A percentile compares a stretch with the other conserved stretches of the same genome.
These are phyloP conservation scores for Cercospora sojina DNA, from an alignment of 2,329 filamentous ascomycete species.

Conservation along the genomic window DNA sequence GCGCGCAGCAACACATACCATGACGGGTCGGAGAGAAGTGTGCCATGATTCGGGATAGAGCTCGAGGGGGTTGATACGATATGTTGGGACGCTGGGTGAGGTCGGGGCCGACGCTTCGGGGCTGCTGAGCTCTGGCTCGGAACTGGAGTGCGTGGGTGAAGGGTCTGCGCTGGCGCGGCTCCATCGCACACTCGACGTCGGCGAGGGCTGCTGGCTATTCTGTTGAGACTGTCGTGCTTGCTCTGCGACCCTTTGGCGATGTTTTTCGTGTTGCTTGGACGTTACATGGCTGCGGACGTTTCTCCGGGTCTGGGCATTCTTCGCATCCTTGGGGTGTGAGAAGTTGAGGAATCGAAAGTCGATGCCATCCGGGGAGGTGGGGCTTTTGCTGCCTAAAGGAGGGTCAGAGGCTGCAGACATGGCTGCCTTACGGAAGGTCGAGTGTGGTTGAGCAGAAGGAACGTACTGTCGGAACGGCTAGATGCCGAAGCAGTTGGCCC, in stretches of 20 bases:
- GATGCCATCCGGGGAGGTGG: constrained; percentile 26
- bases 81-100: constrained; percentile 12
- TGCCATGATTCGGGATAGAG: constrained; percentile 43
- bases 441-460: constrained; percentile 23
- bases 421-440: neutral
- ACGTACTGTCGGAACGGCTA: constrained; percentile 31
- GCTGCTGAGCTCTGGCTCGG: constrained; percentile 28
- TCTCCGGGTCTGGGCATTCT: constrained; percentile 32
- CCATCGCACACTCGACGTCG: constrained; percentile 17
- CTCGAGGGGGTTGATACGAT: constrained; percentile 32
- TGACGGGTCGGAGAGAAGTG: constrained; percentile 37
- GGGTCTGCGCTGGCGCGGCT: constrained; percentile 16
- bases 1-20: constrained; percentile 25
- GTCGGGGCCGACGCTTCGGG: constrained; percentile 29
- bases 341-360: constrained; percentile 40
- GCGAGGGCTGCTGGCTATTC: constrained; percentile 11
- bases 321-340: constrained; percentile 39
- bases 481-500: constrained; percentile 29
- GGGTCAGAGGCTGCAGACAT: constrained; percentile 21
- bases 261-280: constrained; percentile 26
- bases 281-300: constrained; percentile 40
- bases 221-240: constrained; percentile 21
- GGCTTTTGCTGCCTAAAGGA: constrained; percentile 29
- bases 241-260: constrained; percentile 21
- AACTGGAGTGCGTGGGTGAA: constrained; percentile 13